These are phyloP conservation scores for Cucumis melo DNA, from an alignment of 306 rosid genomes.

Conservation along the genomic window DNA sequence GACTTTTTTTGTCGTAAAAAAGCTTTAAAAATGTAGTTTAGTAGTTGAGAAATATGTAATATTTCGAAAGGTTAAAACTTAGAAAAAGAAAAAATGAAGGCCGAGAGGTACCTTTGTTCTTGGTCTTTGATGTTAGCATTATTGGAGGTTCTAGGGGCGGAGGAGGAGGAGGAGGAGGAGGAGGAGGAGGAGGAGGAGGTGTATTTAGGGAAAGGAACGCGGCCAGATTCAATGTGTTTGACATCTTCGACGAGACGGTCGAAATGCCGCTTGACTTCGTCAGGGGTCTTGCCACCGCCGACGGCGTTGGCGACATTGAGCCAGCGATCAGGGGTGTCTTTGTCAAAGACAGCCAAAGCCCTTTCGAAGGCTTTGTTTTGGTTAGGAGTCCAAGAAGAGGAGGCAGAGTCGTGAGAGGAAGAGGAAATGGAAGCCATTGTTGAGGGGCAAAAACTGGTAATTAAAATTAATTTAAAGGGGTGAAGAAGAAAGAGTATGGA, in stretches of 20 bases:
- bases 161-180: too few relatives aligned
- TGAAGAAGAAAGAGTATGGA: slow-evolving; percentile 13
- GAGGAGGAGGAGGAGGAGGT: slow-evolving; percentile 17
- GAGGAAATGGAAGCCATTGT: slow-evolving; percentile 72
- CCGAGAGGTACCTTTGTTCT: slow-evolving; percentile 38
- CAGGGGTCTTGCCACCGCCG: slow-evolving; percentile 70
- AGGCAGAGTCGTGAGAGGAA: slow-evolving; percentile 33
- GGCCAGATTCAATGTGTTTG: slow-evolving; percentile 70
- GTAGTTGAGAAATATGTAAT: not conserved
- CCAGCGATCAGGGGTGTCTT: slow-evolving; percentile 94
- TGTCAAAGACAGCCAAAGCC: slow-evolving; percentile 80
- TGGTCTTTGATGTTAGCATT: slow-evolving; percentile 13
- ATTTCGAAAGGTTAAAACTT: too few relatives aligned
- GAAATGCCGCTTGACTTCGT: slow-evolving; percentile 73
- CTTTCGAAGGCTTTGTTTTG: slow-evolving; percentile 85
- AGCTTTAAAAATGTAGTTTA: too few relatives aligned
- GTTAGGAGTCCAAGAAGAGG: slow-evolving; percentile 58
- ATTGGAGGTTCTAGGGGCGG: not conserved
- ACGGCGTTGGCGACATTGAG: slow-evolving; percentile 78
- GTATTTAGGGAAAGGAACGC: slow-evolving; percentile 69
- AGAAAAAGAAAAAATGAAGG: not conserved
- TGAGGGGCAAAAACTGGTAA: not conserved
- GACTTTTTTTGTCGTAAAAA: not conserved
- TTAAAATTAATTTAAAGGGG: not conserved
- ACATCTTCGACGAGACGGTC: slow-evolving; percentile 67